These are phyloP conservation scores for Debaryomyces maramus DNA, from an alignment of 805 yeast species.

Conservation along the genomic window DNA sequence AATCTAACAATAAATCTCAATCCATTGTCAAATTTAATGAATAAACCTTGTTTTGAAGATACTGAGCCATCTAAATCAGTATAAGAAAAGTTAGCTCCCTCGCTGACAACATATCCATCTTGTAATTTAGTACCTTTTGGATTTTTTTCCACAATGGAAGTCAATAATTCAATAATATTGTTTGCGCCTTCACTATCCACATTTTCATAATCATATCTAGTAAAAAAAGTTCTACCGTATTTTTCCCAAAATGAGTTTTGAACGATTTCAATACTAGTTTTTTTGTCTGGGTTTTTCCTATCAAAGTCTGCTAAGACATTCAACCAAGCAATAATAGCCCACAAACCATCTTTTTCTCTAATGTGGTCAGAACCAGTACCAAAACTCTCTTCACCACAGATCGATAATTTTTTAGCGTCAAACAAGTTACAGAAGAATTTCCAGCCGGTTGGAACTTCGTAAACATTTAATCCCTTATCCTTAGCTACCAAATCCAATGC, in stretches of 20 bases:
- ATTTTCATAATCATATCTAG: constrained; percentile 91
- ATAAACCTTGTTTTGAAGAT: constrained; percentile 84
- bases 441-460: constrained; percentile 99
- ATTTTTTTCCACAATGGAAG: constrained; percentile 27
- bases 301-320: constrained; percentile 87
- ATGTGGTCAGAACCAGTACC: constrained; percentile 98
- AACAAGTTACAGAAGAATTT: constrained; percentile 94
- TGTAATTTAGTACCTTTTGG: constrained; percentile 49
- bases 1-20: constrained; percentile 84
- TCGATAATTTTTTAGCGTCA: constrained; percentile 88
- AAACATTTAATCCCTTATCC: constrained; percentile 66
- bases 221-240: constrained; percentile 96
- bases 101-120: constrained; percentile 56
- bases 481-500: constrained; percentile 92
- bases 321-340: constrained; percentile 98
- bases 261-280: constrained; percentile 71
- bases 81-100: constrained; percentile 87
- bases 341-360: constrained; percentile 95
- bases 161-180: constrained; percentile 54
- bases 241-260: constrained; percentile 85
- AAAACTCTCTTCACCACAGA: constrained; percentile 97
- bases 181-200: constrained; percentile 75
- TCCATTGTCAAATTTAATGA: constrained; percentile 76
- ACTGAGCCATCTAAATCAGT: constrained; percentile 94
- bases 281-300: constrained; percentile 52